phyloP scores from a whole-genome alignment of 495 filamentous ascomycete genomes.

The Penicillium flavigenum region DNA sequence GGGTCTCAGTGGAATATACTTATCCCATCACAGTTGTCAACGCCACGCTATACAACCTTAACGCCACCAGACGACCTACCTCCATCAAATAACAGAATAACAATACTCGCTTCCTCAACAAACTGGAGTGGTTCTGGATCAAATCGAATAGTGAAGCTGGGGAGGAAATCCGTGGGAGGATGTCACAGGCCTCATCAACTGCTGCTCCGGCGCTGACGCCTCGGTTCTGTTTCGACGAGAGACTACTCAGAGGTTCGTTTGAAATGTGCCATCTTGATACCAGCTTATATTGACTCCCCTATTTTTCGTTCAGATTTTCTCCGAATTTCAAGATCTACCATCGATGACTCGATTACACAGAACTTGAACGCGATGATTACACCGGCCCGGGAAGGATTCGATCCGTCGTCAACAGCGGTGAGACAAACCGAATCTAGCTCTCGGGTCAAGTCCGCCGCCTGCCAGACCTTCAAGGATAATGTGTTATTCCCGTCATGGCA shows the following conservation, averaged over 20 bases:
- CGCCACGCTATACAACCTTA: background rate
- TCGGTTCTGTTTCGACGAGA: constrained; percentile 91
- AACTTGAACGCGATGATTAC: constrained; percentile 89
- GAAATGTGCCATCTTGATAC: background rate
- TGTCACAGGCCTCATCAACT: constrained; percentile 58
- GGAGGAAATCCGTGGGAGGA: constrained; percentile 35
- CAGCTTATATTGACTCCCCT: constrained; percentile 12
- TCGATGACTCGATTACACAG: constrained; percentile 92
- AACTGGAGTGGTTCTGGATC: constrained; percentile 49
- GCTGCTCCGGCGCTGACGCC: constrained; percentile 68
- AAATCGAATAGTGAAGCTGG: constrained; percentile 24
- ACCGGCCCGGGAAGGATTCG: constrained; percentile 68
- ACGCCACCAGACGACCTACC: background rate
- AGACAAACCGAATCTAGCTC: constrained; percentile 48
- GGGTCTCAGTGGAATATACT: background rate
- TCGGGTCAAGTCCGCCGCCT: constrained; percentile 58
- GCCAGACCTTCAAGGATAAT: constrained; percentile 69
- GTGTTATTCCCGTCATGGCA: constrained; percentile 91
- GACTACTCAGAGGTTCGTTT: constrained; percentile 71
- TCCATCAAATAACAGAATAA: background rate
- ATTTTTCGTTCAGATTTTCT: constrained; percentile 70
- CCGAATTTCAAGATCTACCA: constrained; percentile 76
- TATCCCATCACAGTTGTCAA: background rate
- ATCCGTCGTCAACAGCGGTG: constrained; percentile 71
- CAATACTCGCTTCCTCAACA: constrained; percentile 8